Conservation (phyloP, 345 rosid species). For the Ailanthus altissimus region DNA sequence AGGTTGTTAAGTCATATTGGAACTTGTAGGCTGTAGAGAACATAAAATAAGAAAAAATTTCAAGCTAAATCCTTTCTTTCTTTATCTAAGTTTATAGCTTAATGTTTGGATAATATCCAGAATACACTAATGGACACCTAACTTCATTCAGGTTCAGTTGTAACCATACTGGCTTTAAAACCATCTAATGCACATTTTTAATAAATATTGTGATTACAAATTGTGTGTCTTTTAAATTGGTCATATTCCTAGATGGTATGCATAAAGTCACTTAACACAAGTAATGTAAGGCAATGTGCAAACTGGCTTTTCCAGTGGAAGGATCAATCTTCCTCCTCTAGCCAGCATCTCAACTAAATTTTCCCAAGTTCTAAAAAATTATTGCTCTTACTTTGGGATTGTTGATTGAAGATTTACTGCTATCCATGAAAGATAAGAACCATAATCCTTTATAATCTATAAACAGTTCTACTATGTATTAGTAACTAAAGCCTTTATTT, state of each 20-base stretch:
- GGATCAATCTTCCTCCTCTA: not conserved
- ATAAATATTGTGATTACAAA: not conserved
- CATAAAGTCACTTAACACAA: too few relatives aligned
- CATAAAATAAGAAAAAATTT: not conserved
- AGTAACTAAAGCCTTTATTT: not conserved
- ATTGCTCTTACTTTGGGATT: not conserved
- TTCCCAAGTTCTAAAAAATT: not conserved
- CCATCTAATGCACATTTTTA: not conserved
- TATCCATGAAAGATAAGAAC: constrained; percentile 1
- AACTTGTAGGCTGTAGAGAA: not conserved
- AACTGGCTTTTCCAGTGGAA: not conserved
- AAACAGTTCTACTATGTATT: not conserved
- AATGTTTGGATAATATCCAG: not conserved
- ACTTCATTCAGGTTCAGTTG: not conserved
- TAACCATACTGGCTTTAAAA: not conserved
- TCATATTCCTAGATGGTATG: not conserved
- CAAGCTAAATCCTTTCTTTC: not conserved
- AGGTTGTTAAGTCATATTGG: not conserved
- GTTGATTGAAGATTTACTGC: not conserved
- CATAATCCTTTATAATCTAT: not conserved
- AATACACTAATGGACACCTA: not conserved
- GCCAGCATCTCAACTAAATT: not conserved
- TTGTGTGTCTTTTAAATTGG: not conserved
- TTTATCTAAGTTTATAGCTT: not conserved
- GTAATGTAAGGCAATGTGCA: too few relatives aligned